Conservation (phyloP, 495 filamentous ascomycete genomes). For the Astrocystis sublimbata region DNA sequence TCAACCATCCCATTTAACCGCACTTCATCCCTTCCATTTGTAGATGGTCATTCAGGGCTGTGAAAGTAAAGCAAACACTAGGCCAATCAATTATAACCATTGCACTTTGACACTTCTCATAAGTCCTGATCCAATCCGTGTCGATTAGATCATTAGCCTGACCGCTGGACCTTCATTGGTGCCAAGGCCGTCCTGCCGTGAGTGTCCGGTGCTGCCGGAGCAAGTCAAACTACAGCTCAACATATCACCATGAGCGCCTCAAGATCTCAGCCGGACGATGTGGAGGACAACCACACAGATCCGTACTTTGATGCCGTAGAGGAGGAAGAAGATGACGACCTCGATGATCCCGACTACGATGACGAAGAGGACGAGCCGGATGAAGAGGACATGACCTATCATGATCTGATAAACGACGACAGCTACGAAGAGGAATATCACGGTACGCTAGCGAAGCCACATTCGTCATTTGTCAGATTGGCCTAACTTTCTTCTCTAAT, state of each 20-base stretch:
- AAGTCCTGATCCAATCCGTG: neutral
- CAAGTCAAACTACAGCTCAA: neutral
- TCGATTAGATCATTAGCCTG: neutral
- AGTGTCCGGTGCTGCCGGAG: constrained; percentile 8
- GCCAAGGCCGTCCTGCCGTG: constrained; percentile 3
- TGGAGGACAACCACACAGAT: constrained; percentile 18
- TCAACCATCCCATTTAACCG: constrained; percentile 3
- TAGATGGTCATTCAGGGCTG: neutral
- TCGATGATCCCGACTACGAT: constrained; percentile 55
- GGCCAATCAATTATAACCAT: neutral
- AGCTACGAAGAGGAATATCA: constrained; percentile 44
- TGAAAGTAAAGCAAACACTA: neutral
- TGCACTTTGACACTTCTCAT: neutral
- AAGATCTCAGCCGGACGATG: constrained; percentile 22
- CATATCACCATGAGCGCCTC: constrained; percentile 27
- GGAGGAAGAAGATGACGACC: constrained; percentile 30
- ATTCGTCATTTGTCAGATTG: neutral
- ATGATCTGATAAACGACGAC: constrained; percentile 43
- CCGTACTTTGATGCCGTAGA: constrained; percentile 33
- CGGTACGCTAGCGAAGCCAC: too few species aligned
- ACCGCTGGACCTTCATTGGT: neutral
- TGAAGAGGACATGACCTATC: constrained; percentile 40
- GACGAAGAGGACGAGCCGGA: constrained; percentile 38
- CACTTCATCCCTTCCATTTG: neutral
- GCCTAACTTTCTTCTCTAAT: neutral